Base-by-base conservation (phyloP, 148 eudicot species). In the Rhododendron vialii region DNA sequence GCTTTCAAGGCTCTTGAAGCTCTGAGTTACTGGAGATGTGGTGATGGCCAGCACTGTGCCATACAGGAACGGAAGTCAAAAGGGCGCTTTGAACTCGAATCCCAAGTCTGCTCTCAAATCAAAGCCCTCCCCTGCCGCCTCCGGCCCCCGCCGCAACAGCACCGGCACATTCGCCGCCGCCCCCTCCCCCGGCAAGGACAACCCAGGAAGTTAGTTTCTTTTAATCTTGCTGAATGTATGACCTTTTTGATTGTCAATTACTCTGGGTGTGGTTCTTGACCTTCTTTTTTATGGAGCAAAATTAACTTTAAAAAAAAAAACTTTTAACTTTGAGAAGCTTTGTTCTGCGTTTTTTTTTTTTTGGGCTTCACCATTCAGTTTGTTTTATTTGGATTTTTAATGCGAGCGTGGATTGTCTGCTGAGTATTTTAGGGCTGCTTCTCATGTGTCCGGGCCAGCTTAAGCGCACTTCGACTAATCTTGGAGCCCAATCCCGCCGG, bases 121-220 rank as follows among this genome's bases (percentile, higher is more conserved):
- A 2, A 95, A 92, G 83, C 82, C 90, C 59, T 84, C 87, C 75
- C 84, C 89, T 3, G 69, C 91, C 17, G 65, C 88, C 17, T 87
- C 97, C 48, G 86, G 88, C 63, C 88, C 84, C 47, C 95, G 97
- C 77, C 95, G 96, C 35, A 92, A 84, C 88, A 88, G 92, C 89
- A 86, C 93, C 51, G 93, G 93, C 47, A 82, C 92, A 0, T 78
- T 84, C 85, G 0, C 76, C 83, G 18, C 18, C 36, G 84, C 82
- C 4, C 78, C 85, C 84, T 74, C 90, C 61, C 61, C 61, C 81
- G 50, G 88, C 83, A 89, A 88, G 85, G 87, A 85, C 82, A 85
- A 43, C 41, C 20, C 17, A 18, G 7, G 30, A 28, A 18, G 63
- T 80, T n/a, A 47, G 47, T 35, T 33, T 81, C 45, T 30, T 9